Base-by-base conservation (phyloP, 768 basidiomycete genomes). In the Candolleomyces efflorescens region DNA sequence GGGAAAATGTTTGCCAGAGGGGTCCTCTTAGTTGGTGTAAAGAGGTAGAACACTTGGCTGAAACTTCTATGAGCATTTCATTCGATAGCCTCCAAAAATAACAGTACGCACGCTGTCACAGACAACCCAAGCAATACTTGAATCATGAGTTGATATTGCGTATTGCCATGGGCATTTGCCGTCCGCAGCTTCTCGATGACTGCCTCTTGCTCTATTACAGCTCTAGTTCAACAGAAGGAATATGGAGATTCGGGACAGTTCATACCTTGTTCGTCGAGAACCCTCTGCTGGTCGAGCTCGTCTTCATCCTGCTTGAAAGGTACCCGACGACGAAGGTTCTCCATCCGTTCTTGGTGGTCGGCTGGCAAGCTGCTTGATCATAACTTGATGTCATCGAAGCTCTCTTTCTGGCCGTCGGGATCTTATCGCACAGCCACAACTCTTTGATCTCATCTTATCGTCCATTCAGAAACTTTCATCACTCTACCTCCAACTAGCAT, bases 141-240 rank as follows among this genome's bases (percentile, higher is more conserved):
- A 24, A 83, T 53, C 20, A 73, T 68, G 9, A 73, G 47, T 23
- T 75, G 67, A 39, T 79, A 78, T 46, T 71, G 74, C 56, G 65
- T 62, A 65, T 79, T 81, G 1, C 77, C 77, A 7, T 65, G 64
- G 0, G 72, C 68, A 55, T 81, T 81, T 46, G 75, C 70, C n/a
- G 63, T 63, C 48, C 76, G 79, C 39, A 89, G 68, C 4, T 55
- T 62, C n/a, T 78, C 69, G 49, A 89, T 77, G 12, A 86, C 41
- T 46, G 80, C 78, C 47, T 85, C 81, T 65, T 89, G 87, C 65
- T 89, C 87, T 88, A n/a, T n/a, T n/a, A 63, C 2, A 45, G 0
- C 6, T 11, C 32, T 41, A 44, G 23, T 18, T 39, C 27, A 47
- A 23, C n/a, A 45, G 20, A 43, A 45, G 23, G 3, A 22, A 36